Evolutionary conservation across 257 asterid genomes (phyloP).

Genomic region (Perilla frutescens): DNA sequence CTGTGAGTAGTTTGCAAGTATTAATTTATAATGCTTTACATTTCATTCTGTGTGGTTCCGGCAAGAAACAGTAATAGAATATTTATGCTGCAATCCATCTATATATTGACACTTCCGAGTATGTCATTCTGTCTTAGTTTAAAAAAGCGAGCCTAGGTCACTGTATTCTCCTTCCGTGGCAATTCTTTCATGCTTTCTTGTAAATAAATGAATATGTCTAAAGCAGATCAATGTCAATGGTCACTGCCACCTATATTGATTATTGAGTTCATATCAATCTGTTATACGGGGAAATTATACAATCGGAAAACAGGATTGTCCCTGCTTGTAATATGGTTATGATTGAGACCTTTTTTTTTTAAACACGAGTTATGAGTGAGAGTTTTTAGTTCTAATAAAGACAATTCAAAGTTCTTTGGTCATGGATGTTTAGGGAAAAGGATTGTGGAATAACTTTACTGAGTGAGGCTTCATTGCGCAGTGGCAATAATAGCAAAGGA

Average conservation of each 20-base stretch:
- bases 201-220: not conserved
- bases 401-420: not conserved
- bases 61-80: not conserved
- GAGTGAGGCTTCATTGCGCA: not conserved
- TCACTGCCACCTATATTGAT: not conserved
- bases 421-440: not conserved
- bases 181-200: not conserved
- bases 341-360: slow-evolving; percentile 3
- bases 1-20: not conserved
- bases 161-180: not conserved
- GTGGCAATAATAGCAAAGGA: not conserved
- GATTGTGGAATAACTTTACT: not conserved
- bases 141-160: too few relatives aligned
- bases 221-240: not conserved
- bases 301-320: not conserved
- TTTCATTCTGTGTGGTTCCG: not conserved
- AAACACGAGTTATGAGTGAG: not conserved
- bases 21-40: not conserved
- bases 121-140: not conserved
- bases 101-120: not conserved
- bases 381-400: not conserved
- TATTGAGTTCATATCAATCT: slow-evolving; percentile 15
- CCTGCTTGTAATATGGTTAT: not conserved
- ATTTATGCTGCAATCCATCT: slow-evolving; percentile 1
- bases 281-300: not conserved